Evolutionary conservation across 2,329 filamentous ascomycete genomes (phyloP), one percentile per base, ranked within the genome.

Genomic region (Aspergillus pseudoviridinutans): DNA sequence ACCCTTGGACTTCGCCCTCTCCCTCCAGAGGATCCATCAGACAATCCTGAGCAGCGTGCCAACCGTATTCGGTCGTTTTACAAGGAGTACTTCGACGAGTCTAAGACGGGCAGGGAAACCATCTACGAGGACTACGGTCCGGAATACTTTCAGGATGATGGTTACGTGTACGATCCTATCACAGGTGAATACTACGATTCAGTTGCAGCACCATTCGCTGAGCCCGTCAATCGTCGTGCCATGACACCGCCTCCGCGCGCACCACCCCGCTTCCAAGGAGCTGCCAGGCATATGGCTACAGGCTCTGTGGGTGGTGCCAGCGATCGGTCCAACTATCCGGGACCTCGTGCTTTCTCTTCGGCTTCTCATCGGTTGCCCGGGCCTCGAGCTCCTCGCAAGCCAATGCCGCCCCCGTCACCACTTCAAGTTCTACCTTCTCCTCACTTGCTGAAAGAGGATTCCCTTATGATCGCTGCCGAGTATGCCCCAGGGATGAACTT

Each of bases 21-120:
- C 61, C 94, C 94, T 4, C 91, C 92, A 38, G 87, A 92, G 68
- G 90, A 96, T 62, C 86, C 90, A 47, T 85, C 87, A 3, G 94
- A 97, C 71, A 93, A 97, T 71, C 92, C 94, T 0, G 94, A 97
- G 74, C 87, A 93, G 69, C 87, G 94, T 68, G 94, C 94, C 62
- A 97, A 97, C 79, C 87, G 94, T 58, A 99, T 99, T 65, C 86
- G 94, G 73, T 99, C 94, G 3, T 99, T 99, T 80, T 99, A 99
- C 80, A 97, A 97, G 79, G 94, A 99, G 72, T 99, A 99, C 78
- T 99, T 99, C 67, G 94, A 97, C 64, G 93, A 97, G 46, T 85
- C 81, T 58, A 90, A 86, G 71, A 74, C 77, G 2, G 77, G 76
- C 46, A 65, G 72, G 59, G 77, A 77, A 38, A 77, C 78, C 44